Evolutionary conservation across 2,329 filamentous ascomycete genomes (phyloP).

Genomic region (Penicillium sumatraense): DNA sequence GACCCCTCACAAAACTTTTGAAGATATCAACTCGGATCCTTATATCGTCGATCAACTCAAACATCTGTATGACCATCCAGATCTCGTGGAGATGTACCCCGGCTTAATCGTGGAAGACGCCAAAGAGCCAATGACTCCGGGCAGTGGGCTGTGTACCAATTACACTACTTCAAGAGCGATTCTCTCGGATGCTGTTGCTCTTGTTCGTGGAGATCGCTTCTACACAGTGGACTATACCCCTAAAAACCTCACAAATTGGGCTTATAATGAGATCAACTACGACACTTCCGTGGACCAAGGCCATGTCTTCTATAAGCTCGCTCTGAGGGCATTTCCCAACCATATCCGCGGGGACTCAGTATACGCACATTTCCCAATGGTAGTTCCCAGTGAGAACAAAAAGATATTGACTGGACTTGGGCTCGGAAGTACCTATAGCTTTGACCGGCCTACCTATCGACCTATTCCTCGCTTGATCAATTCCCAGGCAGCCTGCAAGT

Average conservation of each 20-base stretch:
- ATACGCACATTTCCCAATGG: slow-evolving; percentile 56
- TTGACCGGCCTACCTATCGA: slow-evolving; percentile 34
- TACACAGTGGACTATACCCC: slow-evolving; percentile 52
- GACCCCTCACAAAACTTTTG: slow-evolving; percentile 53
- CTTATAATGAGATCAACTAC: slow-evolving; percentile 48
- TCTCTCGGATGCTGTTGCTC: slow-evolving; percentile 52
- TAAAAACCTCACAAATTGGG: slow-evolving; percentile 52
- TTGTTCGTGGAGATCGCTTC: slow-evolving; percentile 53
- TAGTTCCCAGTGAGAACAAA: slow-evolving; percentile 52
- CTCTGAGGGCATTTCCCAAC: slow-evolving; percentile 55
- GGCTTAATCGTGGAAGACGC: slow-evolving; percentile 61
- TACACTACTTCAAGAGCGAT: slow-evolving; percentile 49
- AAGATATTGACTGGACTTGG: slow-evolving; percentile 48
- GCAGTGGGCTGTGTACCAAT: slow-evolving; percentile 56
- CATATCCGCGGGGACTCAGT: slow-evolving; percentile 54
- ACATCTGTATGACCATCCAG: slow-evolving; percentile 56
- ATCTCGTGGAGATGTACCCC: slow-evolving; percentile 62
- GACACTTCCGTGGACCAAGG: slow-evolving; percentile 53
- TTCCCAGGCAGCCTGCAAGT: slow-evolving; percentile 50
- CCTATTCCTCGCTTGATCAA: slow-evolving; percentile 47
- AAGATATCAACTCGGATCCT: slow-evolving; percentile 58
- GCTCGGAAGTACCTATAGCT: slow-evolving; percentile 49
- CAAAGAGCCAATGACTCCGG: slow-evolving; percentile 56
- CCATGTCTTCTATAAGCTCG: slow-evolving; percentile 58
- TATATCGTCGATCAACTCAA: slow-evolving; percentile 50